Conservation (phyloP, 768 basidiomycete genomes). For the Gymnopilus dilepis region DNA sequence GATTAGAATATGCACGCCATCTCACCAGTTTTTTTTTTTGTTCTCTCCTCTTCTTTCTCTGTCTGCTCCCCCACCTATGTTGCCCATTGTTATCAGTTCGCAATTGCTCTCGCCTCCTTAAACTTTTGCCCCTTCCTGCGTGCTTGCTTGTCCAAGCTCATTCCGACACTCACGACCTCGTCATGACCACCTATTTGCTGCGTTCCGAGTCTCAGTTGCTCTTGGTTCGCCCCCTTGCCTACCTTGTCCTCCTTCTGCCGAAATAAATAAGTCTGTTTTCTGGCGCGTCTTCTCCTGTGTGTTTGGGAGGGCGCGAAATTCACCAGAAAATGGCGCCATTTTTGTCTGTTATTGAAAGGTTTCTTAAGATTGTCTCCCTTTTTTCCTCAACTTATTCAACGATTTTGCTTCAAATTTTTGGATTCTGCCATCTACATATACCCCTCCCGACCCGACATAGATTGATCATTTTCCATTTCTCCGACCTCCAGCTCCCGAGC, state of each 20-base stretch:
- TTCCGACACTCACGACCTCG: slow-evolving; percentile 27
- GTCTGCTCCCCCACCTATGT: slow-evolving; percentile 36
- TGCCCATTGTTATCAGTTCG: slow-evolving; percentile 36
- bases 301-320: background rate
- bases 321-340: background rate
- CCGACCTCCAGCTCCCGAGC: background rate
- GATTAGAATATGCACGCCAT: slow-evolving; percentile 68
- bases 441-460: background rate
- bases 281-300: background rate
- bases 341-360: background rate
- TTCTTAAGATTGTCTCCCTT: no score
- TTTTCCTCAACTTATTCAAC: no score
- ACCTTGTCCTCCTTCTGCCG: background rate
- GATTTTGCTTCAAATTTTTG: slow-evolving; percentile 3
- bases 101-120: slow-evolving; percentile 32
- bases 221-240: background rate
- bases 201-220: background rate
- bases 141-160: no score
- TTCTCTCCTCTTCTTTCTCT: slow-evolving; percentile 27
- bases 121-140: no score
- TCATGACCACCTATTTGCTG: slow-evolving; percentile 19
- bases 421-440: no score
- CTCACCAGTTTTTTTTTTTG: slow-evolving; percentile 8
- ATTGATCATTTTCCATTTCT: slow-evolving; percentile 1
- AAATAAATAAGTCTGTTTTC: slow-evolving; percentile 12